Evolutionary conservation across 306 rosid genomes (phyloP).

Genomic region (Astragalus glycyphyllos): DNA sequence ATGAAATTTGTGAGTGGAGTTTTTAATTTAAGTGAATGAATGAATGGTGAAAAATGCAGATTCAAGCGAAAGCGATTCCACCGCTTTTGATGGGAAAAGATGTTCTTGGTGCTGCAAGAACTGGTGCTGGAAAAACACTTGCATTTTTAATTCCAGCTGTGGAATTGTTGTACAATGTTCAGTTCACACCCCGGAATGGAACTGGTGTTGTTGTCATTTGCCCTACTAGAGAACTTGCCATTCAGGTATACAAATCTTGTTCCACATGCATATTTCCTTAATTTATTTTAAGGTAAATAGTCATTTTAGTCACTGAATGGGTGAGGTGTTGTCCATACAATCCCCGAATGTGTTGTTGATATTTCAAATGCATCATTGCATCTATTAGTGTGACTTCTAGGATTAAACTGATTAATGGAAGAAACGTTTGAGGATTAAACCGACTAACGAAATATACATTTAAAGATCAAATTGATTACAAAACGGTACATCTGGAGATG

Average conservation of each 20-base stretch:
- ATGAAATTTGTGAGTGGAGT: not conserved
- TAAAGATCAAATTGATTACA: too few relatives aligned
- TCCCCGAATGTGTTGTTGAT: too few relatives aligned
- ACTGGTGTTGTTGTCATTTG: conserved; percentile 85
- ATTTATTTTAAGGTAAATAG: not conserved
- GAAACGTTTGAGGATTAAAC: too few relatives aligned
- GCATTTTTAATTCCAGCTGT: conserved; percentile 92
- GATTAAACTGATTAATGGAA: too few relatives aligned
- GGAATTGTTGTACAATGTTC: conserved; percentile 64
- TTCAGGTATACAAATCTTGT: conserved; percentile 64
- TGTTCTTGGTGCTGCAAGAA: conserved; percentile 96
- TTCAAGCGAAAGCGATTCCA: conserved; percentile 81
- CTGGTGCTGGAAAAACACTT: conserved; percentile 96
- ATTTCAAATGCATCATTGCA: too few relatives aligned
- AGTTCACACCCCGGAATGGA: conserved; percentile 78
- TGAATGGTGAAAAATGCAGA: conserved; percentile 57
- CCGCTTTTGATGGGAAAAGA: conserved; percentile 75
- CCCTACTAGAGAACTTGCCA: conserved; percentile 96
- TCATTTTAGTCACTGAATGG: too few relatives aligned
- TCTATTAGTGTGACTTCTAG: too few relatives aligned
- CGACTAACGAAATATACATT: too few relatives aligned
- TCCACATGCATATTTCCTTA: not conserved
- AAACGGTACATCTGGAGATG: too few relatives aligned
- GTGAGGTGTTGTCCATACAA: too few relatives aligned
- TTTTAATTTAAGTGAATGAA: not conserved